Conservation (phyloP, 768 basidiomycete species). For the Xerocomellus amylosporus region DNA sequence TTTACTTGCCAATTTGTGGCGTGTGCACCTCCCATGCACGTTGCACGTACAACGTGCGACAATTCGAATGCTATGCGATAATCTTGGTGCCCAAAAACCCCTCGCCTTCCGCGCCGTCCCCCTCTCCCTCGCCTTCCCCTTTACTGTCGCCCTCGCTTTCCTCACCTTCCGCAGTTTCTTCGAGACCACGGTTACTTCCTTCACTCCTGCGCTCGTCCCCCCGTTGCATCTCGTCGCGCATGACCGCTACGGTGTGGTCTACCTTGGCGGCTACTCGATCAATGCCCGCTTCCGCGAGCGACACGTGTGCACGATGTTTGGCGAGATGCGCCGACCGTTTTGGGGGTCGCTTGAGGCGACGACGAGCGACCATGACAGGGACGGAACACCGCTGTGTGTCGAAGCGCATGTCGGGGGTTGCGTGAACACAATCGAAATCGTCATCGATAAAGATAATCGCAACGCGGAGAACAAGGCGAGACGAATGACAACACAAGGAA, state of each 20-base stretch:
- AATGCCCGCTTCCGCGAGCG: slow-evolving; percentile 81
- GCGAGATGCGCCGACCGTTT: slow-evolving; percentile 77
- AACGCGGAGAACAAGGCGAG: neutral
- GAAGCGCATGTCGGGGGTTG: neutral
- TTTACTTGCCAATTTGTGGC: neutral
- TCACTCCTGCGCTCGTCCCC: slow-evolving; percentile 48
- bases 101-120: slow-evolving; percentile 33
- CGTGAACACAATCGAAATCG: neutral
- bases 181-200: slow-evolving; percentile 11
- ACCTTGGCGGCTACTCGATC: slow-evolving; percentile 85
- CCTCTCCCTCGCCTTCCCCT: slow-evolving; percentile 18
- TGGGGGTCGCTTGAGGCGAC: slow-evolving; percentile 85
- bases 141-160: slow-evolving; percentile 27
- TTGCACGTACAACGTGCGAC: neutral
- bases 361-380: slow-evolving; percentile 94
- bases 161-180: slow-evolving; percentile 24
- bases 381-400: slow-evolving; percentile 78
- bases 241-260: slow-evolving; percentile 77
- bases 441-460: neutral
- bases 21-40: neutral
- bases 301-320: slow-evolving; percentile 76
- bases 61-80: slow-evolving; percentile 5
- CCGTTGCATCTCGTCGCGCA: slow-evolving; percentile 73
- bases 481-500: neutral
- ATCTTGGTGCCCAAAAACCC: slow-evolving; percentile 30